Evolutionary conservation across 2,329 filamentous ascomycete species (phyloP), one percentile per base, ranked within the genome.

Genomic region (Hypocreales sp.): DNA sequence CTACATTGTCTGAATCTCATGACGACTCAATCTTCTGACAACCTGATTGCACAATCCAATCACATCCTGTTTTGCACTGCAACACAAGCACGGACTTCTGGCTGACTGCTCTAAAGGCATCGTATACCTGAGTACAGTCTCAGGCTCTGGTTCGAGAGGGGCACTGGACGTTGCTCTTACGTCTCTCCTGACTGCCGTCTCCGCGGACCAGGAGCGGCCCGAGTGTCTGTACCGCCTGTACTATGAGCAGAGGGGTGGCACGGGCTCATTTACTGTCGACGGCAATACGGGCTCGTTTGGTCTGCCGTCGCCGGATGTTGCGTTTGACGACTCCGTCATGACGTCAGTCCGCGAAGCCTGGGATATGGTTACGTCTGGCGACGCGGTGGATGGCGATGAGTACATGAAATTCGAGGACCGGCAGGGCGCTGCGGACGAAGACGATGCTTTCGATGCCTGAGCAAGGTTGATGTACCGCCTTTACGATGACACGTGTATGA

Each of bases 1-100:
- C 87, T 94, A 95, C 87, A 94, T 95, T 95, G 84, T 80, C 87
- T 86, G 87, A 92, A 79, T 59, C 60, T 54, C 67, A 59, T 92
- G 86, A 92, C 74, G 84, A 90, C 67, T 9, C 67, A 64, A 64
- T 64, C 69, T 72, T 84, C 79, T 87, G 76, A 87, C 75, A 82
- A 76, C 60, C 83, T 92, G 83, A 92, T 72, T 13, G 58, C 61
- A 58, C 55, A 46, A 37, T 31, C 24, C 19, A 17, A 45, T 35
- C 29, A 35, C 21, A 25, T 22, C 17, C 26, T 37, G 27, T 16
- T 31, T n/a, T n/a, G n/a, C n/a, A n/a, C n/a, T n/a, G n/a, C n/a
- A n/a, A n/a, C n/a, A n/a, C n/a, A n/a, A n/a, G n/a, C n/a, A n/a
- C n/a, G n/a, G n/a, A n/a, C n/a, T n/a, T n/a, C n/a, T n/a, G n/a